These are phyloP conservation scores for Xerocomus tenax DNA, from an alignment of 1,284 basidiomycete species.

Conservation along the genomic window DNA sequence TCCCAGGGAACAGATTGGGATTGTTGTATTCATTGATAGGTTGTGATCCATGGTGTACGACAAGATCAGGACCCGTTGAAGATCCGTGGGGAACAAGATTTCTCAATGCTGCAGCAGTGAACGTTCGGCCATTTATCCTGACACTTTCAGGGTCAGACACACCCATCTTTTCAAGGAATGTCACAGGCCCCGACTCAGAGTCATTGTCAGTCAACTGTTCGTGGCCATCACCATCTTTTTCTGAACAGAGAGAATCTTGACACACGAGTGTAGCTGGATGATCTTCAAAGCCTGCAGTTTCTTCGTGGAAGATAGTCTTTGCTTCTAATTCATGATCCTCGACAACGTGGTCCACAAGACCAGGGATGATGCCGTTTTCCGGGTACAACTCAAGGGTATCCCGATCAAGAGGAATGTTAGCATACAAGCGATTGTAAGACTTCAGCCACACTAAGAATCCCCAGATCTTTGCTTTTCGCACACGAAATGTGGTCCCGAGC, in stretches of 20 bases:
- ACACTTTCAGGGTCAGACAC: slow-evolving; percentile 6
- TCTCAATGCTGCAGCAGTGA: slow-evolving; percentile 2
- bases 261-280: not conserved
- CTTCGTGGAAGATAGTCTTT: not conserved
- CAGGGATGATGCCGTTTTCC: slow-evolving; percentile 1
- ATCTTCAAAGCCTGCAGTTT: slow-evolving; percentile 4
- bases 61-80: not conserved
- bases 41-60: not conserved
- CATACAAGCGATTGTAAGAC: slow-evolving; percentile 4
- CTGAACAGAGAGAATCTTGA: too few relatives aligned
- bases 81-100: not conserved
- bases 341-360: not conserved
- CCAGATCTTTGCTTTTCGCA: slow-evolving; percentile 1
- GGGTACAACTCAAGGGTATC: not conserved
- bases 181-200: too few relatives aligned
- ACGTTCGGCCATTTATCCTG: not conserved
- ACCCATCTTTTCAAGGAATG: slow-evolving; percentile 7
- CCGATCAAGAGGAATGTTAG: not conserved
- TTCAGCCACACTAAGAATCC: slow-evolving; percentile 1
- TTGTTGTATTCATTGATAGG: slow-evolving; percentile 8
- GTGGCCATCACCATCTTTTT: too few relatives aligned
- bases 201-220: too few relatives aligned
- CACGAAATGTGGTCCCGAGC: not conserved
- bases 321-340: not conserved
- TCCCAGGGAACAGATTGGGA: not conserved